phyloP scores from a whole-genome alignment of 768 basidiomycete genomes.

The Baorangia bicolor region DNA sequence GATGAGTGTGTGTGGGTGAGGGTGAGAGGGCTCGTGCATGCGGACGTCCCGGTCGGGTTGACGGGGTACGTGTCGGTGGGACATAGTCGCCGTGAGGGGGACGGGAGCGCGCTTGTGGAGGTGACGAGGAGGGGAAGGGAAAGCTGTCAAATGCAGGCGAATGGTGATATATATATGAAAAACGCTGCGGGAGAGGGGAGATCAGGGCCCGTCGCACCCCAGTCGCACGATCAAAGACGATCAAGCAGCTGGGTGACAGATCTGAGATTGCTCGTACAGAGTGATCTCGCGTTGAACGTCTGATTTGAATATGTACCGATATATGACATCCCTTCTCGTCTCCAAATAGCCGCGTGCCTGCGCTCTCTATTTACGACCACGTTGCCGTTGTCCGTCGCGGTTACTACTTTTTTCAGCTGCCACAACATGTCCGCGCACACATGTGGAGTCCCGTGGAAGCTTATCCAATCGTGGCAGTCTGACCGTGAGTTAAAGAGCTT shows the following conservation, averaged over 20 bases:
- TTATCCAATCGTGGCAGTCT: constrained; percentile 34
- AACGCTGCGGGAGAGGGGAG: constrained; percentile 39
- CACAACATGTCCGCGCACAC: constrained; percentile 35
- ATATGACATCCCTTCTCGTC: constrained; percentile 34
- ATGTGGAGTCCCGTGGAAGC: constrained; percentile 39
- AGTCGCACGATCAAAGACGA: constrained; percentile 66
- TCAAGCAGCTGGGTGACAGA: constrained; percentile 40
- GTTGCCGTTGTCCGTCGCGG: constrained; percentile 47
- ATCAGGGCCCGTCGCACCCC: constrained; percentile 44
- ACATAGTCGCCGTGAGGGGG: constrained; percentile 43
- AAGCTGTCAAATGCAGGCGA: constrained; percentile 43
- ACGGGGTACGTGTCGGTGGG: constrained; percentile 60
- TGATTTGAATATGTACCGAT: constrained; percentile 40
- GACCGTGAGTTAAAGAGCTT: constrained; percentile 44
- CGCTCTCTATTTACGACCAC: constrained; percentile 38
- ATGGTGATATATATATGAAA: constrained; percentile 60
- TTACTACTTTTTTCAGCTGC: constrained; percentile 36
- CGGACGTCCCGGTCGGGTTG: constrained; percentile 60
- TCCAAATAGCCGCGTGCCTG: constrained; percentile 61
- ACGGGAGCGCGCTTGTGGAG: constrained; percentile 29
- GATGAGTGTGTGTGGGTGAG: constrained; percentile 43
- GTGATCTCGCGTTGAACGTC: constrained; percentile 41
- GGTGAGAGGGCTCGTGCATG: constrained; percentile 54
- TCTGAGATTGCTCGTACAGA: constrained; percentile 35
- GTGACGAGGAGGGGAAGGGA: constrained; percentile 47